These are phyloP conservation scores for Clarireedia paspali DNA, from an alignment of 2,329 filamentous ascomycete genomes.

Conservation along the genomic window DNA sequence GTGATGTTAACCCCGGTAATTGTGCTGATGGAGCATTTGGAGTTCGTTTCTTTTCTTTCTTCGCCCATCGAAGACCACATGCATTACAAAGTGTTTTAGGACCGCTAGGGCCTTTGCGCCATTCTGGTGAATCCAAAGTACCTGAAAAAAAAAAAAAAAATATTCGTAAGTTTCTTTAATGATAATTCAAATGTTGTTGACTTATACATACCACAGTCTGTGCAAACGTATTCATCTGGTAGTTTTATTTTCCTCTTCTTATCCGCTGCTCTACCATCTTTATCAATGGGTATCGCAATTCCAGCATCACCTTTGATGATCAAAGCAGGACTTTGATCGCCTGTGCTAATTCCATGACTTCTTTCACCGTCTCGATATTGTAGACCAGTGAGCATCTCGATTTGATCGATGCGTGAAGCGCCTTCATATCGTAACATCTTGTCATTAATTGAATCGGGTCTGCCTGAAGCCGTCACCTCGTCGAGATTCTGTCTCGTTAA, in stretches of 20 bases:
- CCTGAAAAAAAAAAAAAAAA: constrained; percentile 32
- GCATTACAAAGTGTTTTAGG: constrained; percentile 96
- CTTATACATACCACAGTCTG: constrained; percentile 66
- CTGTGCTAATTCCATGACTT: constrained; percentile 80
- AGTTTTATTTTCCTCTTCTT: constrained; percentile 84
- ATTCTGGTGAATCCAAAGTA: constrained; percentile 88
- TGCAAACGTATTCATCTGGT: constrained; percentile 86
- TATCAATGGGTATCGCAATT: constrained; percentile 74
- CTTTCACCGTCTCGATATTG: constrained; percentile 84
- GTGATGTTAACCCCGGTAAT: neutral
- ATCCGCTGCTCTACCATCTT: constrained; percentile 62
- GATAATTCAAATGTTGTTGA: neutral
- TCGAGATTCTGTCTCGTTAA: constrained; percentile 77
- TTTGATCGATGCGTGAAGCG: constrained; percentile 70
- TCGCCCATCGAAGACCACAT: constrained; percentile 69
- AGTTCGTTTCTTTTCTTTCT: constrained; percentile 60
- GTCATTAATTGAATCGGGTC: constrained; percentile 70
- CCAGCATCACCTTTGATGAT: constrained; percentile 82
- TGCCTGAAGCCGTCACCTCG: constrained; percentile 56
- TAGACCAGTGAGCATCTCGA: constrained; percentile 87
- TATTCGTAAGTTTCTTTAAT: constrained; percentile 3
- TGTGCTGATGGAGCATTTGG: neutral
- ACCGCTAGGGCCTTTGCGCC: constrained; percentile 87
- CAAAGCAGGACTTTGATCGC: constrained; percentile 70
- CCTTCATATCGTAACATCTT: constrained; percentile 80